Conservation (phyloP, 768 basidiomycete species). For the Sporobolomyces phaffii region DNA sequence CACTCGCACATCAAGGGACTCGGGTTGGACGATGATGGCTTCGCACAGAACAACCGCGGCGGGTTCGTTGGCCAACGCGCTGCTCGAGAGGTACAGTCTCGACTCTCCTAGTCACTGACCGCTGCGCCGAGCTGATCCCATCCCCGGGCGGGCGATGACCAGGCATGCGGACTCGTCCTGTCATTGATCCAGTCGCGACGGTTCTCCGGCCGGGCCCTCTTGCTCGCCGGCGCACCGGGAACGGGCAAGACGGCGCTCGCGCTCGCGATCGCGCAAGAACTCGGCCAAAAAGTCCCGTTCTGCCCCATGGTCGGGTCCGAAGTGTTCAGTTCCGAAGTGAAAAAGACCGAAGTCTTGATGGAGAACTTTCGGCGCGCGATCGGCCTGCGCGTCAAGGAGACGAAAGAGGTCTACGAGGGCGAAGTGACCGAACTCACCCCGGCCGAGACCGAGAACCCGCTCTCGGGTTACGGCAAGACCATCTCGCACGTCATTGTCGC, state of each 20-base stretch:
- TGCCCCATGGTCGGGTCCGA: slow-evolving; percentile 98
- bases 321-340: slow-evolving; percentile 93
- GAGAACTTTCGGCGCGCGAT: slow-evolving; percentile 93
- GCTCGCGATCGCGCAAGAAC: slow-evolving; percentile 87
- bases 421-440: slow-evolving; percentile 97
- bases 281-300: slow-evolving; percentile 91
- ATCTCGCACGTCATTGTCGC: slow-evolving; percentile 96
- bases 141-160: not conserved
- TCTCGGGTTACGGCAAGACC: slow-evolving; percentile 96
- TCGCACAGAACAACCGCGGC: slow-evolving; percentile 62
- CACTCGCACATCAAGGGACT: slow-evolving; percentile 97
- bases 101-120: not conserved
- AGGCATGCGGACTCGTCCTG: slow-evolving; percentile 88
- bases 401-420: slow-evolving; percentile 97
- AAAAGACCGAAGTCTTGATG: slow-evolving; percentile 96
- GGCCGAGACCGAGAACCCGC: slow-evolving; percentile 90
- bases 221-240: slow-evolving; percentile 91
- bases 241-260: slow-evolving; percentile 98
- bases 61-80: slow-evolving; percentile 87
- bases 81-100: slow-evolving; percentile 66
- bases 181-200: slow-evolving; percentile 84
- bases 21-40: slow-evolving; percentile 76
- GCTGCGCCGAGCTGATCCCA: not conserved
- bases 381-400: slow-evolving; percentile 95
- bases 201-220: slow-evolving; percentile 84